Evolutionary conservation across 305 asterid species (phyloP).

Genomic region (Rubia peregrina): DNA sequence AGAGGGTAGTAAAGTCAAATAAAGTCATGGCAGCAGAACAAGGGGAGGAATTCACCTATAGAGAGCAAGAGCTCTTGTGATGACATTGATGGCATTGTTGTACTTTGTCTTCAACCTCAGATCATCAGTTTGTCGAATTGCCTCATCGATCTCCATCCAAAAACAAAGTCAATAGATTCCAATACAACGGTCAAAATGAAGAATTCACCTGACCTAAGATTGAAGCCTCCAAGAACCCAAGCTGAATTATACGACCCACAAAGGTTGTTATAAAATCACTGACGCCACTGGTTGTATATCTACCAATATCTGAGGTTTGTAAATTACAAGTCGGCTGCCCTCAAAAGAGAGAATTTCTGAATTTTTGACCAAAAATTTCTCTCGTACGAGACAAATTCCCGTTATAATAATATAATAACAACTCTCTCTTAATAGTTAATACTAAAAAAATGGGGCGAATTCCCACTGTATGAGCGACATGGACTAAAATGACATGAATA

Average conservation of each 20-base stretch:
- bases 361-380: too few species aligned
- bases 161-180: neutral
- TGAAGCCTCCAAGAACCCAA: neutral
- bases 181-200: neutral
- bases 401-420: too few species aligned
- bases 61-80: constrained; percentile 81
- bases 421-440: too few species aligned
- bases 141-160: constrained; percentile 74
- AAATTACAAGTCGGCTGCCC: neutral
- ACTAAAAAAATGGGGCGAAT: too few species aligned
- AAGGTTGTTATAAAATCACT: neutral
- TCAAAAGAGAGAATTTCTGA: neutral
- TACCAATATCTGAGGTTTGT: neutral
- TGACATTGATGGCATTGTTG: constrained; percentile 70
- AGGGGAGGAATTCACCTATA: constrained; percentile 50
- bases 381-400: too few species aligned
- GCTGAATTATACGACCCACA: too few species aligned
- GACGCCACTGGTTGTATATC: constrained; percentile 1
- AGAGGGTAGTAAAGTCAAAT: neutral
- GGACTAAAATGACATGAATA: too few species aligned
- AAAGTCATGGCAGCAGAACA: constrained; percentile 9
- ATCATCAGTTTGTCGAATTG: constrained; percentile 59
- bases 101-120: constrained; percentile 79
- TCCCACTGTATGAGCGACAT: too few species aligned
- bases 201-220: neutral